Evolutionary conservation across 352 stramenopile species (phyloP).

Genomic region (Globisporangium cystogenes): DNA sequence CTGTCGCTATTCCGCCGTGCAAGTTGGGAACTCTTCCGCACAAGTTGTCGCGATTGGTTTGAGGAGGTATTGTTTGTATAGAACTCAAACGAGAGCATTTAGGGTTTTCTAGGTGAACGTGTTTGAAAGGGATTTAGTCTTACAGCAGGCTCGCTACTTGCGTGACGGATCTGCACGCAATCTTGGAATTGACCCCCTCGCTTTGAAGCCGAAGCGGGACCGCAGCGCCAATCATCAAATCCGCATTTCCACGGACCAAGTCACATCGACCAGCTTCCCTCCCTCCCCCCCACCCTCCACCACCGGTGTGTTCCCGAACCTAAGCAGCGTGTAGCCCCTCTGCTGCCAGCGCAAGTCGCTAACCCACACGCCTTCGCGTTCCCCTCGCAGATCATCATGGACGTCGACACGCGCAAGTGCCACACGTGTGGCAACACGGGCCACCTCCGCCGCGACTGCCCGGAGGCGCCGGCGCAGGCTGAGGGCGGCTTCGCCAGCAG

Average conservation of each 20-base stretch:
- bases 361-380: neutral
- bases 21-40: too few relatives aligned
- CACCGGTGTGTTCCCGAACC: slow-evolving; percentile 6
- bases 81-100: too few relatives aligned
- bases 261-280: neutral
- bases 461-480: slow-evolving; percentile 35
- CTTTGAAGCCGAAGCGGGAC: too few relatives aligned
- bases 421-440: slow-evolving; percentile 74
- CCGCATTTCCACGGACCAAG: slow-evolving; percentile 12
- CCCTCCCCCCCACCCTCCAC: neutral
- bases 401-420: slow-evolving; percentile 50
- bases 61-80: too few relatives aligned
- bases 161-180: neutral
- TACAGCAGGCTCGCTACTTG: too few relatives aligned
- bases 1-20: slow-evolving; percentile 5
- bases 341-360: neutral
- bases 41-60: too few relatives aligned
- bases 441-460: slow-evolving; percentile 76
- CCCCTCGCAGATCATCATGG: slow-evolving; percentile 6
- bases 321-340: too few relatives aligned
- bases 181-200: neutral
- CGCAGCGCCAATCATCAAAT: slow-evolving; percentile 8
- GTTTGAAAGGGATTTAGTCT: too few relatives aligned
- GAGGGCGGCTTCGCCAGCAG: slow-evolving; percentile 27
- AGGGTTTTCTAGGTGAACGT: too few relatives aligned